These are phyloP conservation scores for Bocquillonia castaneifolia DNA, from an alignment of 441 rosid genomes.

Conservation along the genomic window DNA sequence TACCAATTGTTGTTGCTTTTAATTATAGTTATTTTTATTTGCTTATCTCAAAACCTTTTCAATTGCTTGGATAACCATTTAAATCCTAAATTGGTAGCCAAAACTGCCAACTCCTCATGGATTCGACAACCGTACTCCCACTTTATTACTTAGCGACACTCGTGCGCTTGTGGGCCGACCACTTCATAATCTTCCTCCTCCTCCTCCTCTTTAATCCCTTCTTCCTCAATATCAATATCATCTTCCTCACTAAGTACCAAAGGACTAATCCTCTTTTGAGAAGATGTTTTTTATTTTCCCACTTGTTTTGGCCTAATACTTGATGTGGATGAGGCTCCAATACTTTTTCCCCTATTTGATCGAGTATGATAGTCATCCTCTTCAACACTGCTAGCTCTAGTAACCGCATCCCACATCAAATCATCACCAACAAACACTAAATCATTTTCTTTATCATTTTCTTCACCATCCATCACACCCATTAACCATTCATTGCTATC, in stretches of 20 bases:
- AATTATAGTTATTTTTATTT: too few relatives aligned
- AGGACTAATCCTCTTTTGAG: not conserved
- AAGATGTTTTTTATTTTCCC: not conserved
- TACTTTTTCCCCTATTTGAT: not conserved
- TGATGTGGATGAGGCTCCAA: not conserved
- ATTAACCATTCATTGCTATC: not conserved
- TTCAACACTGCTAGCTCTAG: not conserved
- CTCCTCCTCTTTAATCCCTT: too few relatives aligned
- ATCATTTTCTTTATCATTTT: not conserved
- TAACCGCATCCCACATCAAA: not conserved
- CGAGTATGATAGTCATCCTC: not conserved
- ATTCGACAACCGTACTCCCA: too few relatives aligned
- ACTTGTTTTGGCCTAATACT: not conserved
- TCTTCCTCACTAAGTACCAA: not conserved
- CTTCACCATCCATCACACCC: not conserved
- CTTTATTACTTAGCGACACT: too few relatives aligned
- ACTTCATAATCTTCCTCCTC: too few relatives aligned
- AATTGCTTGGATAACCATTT: too few relatives aligned
- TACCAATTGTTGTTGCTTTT: too few relatives aligned
- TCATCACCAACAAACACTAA: not conserved
- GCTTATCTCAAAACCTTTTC: too few relatives aligned
- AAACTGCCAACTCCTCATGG: too few relatives aligned
- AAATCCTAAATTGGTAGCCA: too few relatives aligned
- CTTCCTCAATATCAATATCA: not conserved
- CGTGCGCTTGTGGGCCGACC: too few relatives aligned